Evolutionary conservation across 208 protist species (phyloP), one percentile per base, ranked within the genome.

Genomic region (Crithidia thermophila): DNA sequence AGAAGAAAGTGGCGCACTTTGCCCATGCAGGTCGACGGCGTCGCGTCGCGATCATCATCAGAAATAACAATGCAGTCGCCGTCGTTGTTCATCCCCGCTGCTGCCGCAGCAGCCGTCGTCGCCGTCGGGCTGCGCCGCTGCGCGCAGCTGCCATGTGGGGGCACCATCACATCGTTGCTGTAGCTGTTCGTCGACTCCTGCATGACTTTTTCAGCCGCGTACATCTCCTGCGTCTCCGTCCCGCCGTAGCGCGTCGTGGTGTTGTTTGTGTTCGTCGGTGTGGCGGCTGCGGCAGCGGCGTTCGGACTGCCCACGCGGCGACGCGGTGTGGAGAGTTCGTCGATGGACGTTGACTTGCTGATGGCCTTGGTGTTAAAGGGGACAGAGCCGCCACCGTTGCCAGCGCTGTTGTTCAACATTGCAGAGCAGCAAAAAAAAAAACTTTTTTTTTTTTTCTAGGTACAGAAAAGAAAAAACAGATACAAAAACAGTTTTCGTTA

Each of bases 1-100:
- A 75, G 43, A 14, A 75, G 33, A 16, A 75, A 67, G 45, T 57
- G 61, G 27, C 65, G 67, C 8, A 67, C 11, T 1, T 5, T 18
- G 4, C 16, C 34, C n/a, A 30, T 7, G 42, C 49, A 59, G 16
- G 20, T 27, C 13, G 20, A 3, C 13, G 21, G 11, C 30, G 18
- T 4, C 25, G 23, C 45, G 18, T 37, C 49, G 31, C 34, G 21
- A 27, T 57, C 45, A 1, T 30, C 59, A 2, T 42, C 56, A 0
- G 18, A 4, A 16, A 14, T 40, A 7, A 36, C 27, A 8, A 53
- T 11, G 25, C 25, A 51, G 25, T 60, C 47, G 2, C 42, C 33
- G 13, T 72, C 65, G 18, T 8, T 25, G 18, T 53, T 42, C 4
- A 13, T 18, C 11, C 23, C 16, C 0, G 55, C 5, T 18, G 11